These are phyloP conservation scores for Aspergillaceae sp. DNA, from an alignment of 2,329 filamentous ascomycete species.

Conservation along the genomic window DNA sequence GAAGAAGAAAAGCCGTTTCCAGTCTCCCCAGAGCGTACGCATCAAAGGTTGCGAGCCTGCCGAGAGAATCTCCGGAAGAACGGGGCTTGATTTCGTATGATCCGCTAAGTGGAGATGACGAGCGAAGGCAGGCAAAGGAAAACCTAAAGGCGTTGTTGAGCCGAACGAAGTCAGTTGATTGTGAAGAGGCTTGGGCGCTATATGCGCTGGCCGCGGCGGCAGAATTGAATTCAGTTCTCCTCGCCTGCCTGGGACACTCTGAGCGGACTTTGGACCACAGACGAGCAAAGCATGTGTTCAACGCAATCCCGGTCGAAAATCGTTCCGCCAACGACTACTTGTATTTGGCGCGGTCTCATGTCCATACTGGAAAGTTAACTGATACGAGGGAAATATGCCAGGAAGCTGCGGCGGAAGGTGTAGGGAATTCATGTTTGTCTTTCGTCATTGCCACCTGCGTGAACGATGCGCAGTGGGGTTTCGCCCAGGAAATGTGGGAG, in stretches of 20 bases:
- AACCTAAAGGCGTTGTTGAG: constrained; percentile 13
- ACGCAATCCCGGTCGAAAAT: constrained; percentile 26
- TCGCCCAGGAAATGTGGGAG: constrained; percentile 23
- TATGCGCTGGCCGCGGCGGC: constrained; percentile 25
- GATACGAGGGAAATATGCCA: constrained; percentile 35
- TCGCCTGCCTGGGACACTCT: constrained; percentile 35
- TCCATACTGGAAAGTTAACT: constrained; percentile 30
- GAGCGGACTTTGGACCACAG: constrained; percentile 29
- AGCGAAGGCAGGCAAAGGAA: constrained; percentile 9
- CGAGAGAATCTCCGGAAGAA: not conserved
- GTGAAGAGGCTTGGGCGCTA: constrained; percentile 37
- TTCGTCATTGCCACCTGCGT: constrained; percentile 24
- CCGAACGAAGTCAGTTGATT: constrained; percentile 10
- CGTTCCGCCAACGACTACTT: constrained; percentile 39
- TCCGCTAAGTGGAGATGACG: constrained; percentile 1
- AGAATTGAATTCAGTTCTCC: constrained; percentile 19
- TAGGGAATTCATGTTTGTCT: constrained; percentile 21
- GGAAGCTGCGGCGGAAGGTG: constrained; percentile 24
- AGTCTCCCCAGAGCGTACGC: constrained; percentile 19
- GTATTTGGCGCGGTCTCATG: constrained; percentile 36
- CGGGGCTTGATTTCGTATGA: constrained; percentile 2
- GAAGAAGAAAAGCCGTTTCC: constrained; percentile 17
- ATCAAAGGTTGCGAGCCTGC: constrained; percentile 8
- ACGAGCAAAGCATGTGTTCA: constrained; percentile 41
- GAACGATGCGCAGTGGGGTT: constrained; percentile 24